A percentile compares a stretch with the other conserved stretches of the same genome.
Evolutionary conservation across 306 rosid genomes (phyloP).

Genomic region (Fagus crenata): DNA sequence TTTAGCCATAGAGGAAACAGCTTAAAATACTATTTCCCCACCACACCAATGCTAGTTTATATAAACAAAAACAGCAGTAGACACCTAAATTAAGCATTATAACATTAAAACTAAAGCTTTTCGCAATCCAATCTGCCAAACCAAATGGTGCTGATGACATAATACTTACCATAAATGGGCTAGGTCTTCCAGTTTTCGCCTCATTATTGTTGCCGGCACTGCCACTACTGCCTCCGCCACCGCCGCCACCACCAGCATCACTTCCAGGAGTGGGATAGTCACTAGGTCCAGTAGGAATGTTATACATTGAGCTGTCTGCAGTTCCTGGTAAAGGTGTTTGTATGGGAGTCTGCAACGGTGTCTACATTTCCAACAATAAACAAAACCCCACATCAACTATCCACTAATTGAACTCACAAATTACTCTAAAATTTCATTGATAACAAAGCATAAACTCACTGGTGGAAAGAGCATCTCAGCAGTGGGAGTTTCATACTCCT

Average conservation of each 20-base stretch:
- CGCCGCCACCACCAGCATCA: constrained; percentile 53
- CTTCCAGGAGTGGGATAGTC: constrained; percentile 77
- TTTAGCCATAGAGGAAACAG: neutral
- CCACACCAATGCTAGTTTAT: neutral
- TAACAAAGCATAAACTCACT: constrained; percentile 51
- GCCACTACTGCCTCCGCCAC: constrained; percentile 25
- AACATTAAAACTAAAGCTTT: neutral
- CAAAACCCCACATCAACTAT: constrained; percentile 21
- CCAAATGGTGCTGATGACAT: neutral
- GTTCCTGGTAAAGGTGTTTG: constrained; percentile 90
- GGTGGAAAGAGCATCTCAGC: constrained; percentile 96
- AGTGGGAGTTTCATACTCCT: constrained; percentile 97
- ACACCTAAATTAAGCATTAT: neutral
- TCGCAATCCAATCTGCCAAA: constrained; percentile 10
- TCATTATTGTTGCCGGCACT: constrained; percentile 50
- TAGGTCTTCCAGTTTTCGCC: constrained; percentile 67
- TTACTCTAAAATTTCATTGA: no score
- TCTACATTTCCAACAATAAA: constrained; percentile 45
- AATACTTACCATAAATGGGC: constrained; percentile 66
- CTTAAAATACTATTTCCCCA: neutral
- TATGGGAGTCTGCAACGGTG: constrained; percentile 89
- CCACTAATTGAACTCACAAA: neutral
- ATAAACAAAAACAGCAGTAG: neutral
- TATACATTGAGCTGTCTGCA: constrained; percentile 60
- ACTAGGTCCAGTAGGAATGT: constrained; percentile 84